Evolutionary conservation across 1,284 basidiomycete genomes (phyloP).

Genomic region (Leucoagaricus sp.): DNA sequence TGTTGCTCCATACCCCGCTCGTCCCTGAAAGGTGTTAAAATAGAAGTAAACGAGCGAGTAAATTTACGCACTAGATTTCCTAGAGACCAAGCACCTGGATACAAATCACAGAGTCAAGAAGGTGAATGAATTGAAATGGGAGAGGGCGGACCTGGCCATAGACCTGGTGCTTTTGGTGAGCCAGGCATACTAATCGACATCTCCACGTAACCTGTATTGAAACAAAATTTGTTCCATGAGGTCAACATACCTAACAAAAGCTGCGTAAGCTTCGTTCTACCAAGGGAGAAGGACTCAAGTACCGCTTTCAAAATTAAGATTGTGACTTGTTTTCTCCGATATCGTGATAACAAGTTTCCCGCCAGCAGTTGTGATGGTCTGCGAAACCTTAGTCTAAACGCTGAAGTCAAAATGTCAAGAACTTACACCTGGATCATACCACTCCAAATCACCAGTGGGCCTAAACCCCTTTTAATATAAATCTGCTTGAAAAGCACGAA

Average conservation of each 20-base stretch:
- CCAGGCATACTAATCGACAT: conserved; percentile 84
- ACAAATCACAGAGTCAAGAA: conserved; percentile 16
- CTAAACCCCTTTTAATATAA: conserved; percentile 40
- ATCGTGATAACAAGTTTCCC: conserved; percentile 82
- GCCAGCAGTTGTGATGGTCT: conserved; percentile 65
- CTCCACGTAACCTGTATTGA: conserved; percentile 91
- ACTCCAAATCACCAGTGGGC: conserved; percentile 84
- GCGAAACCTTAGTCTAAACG: neutral
- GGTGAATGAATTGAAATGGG: neutral
- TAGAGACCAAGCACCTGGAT: conserved; percentile 73
- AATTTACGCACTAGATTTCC: conserved; percentile 64
- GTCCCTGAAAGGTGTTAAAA: conserved; percentile 45
- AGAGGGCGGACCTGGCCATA: conserved; percentile 60
- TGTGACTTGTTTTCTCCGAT: conserved; percentile 59
- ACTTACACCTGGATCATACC: conserved; percentile 76
- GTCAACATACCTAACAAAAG: conserved; percentile 62
- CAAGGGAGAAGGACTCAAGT: conserved; percentile 27
- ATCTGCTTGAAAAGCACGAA: neutral
- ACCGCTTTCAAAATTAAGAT: conserved; percentile 81
- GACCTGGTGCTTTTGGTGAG: conserved; percentile 62
- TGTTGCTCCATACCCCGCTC: conserved; percentile 70
- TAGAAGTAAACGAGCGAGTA: neutral
- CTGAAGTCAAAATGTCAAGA: conserved; percentile 6
- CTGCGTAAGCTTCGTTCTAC: neutral
- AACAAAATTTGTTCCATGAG: conserved; percentile 93